phyloP scores from a whole-genome alignment of 768 basidiomycete species.

The Strobilomyces confusus region DNA sequence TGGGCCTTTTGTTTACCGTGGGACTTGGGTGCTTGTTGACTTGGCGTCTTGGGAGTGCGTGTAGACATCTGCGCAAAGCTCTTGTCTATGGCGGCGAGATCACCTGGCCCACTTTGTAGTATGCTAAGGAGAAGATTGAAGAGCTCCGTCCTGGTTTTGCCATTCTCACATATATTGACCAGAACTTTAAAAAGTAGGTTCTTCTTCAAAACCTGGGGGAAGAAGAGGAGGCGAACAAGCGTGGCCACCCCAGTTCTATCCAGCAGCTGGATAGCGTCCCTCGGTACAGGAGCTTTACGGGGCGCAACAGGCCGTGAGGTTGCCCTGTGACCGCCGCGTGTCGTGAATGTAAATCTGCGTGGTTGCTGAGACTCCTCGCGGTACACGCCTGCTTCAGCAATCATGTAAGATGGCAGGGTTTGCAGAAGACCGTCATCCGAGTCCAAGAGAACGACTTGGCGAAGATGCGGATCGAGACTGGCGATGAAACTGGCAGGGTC shows the following conservation, averaged over 20 bases:
- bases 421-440: constrained; percentile 83
- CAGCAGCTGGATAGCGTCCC: constrained; percentile 90
- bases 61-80: constrained; percentile 91
- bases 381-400: constrained; percentile 75
- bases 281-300: constrained; percentile 53
- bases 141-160: constrained; percentile 84
- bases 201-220: constrained; percentile 88
- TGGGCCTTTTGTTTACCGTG: constrained; percentile 67
- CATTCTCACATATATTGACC: constrained; percentile 93
- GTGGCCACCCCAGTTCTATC: constrained; percentile 88
- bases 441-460: constrained; percentile 87
- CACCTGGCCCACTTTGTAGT: constrained; percentile 91
- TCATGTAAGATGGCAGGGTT: constrained; percentile 77
- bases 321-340: constrained; percentile 26
- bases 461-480: constrained; percentile 82
- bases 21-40: constrained; percentile 39
- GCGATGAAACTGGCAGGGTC: constrained; percentile 91
- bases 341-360: constrained; percentile 32
- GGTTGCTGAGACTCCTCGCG: constrained; percentile 49
- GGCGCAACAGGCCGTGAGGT: constrained; percentile 28
- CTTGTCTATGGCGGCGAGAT: constrained; percentile 87
- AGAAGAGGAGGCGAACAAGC: constrained; percentile 90
- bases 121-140: constrained; percentile 94
- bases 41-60: constrained; percentile 51
- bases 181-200: constrained; percentile 83